phyloP scores from a whole-genome alignment of 2,329 filamentous ascomycete species.

The Atkinsonella texensis region DNA sequence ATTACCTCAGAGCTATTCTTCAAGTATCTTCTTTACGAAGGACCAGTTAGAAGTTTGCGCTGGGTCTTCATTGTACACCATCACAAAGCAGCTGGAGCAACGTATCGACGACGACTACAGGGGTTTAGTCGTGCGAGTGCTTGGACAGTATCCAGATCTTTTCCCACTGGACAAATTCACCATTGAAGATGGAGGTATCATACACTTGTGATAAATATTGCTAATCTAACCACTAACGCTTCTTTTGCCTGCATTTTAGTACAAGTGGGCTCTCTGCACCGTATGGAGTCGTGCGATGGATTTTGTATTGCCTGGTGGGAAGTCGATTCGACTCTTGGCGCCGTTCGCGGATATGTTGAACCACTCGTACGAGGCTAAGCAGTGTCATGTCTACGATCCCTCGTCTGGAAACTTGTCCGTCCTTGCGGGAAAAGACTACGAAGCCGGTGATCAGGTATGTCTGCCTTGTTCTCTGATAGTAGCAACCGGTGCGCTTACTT shows the following conservation, averaged over 20 bases:
- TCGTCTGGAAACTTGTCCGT: conserved; percentile 20
- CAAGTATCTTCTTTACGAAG: conserved; percentile 22
- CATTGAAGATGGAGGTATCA: conserved; percentile 19
- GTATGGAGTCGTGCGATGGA: conserved; percentile 21
- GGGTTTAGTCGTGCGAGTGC: conserved; percentile 14
- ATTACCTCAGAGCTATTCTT: conserved; percentile 20
- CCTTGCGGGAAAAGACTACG: conserved; percentile 15
- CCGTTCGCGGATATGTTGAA: conserved; percentile 26
- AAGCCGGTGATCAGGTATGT: conserved; percentile 23
- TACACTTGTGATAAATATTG: conserved; percentile 6
- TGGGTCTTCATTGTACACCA: conserved; percentile 20
- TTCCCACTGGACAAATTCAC: conserved; percentile 21
- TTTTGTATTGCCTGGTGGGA: conserved; percentile 13
- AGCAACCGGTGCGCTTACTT: neutral
- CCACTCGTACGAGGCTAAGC: conserved; percentile 20
- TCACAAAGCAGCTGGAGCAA: conserved; percentile 19
- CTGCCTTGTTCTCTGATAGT: neutral
- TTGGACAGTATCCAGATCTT: conserved; percentile 19
- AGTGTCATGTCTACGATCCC: conserved; percentile 23
- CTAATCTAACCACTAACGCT: conserved; percentile 1
- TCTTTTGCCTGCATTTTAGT: conserved; percentile 14
- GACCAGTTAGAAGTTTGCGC: conserved; percentile 21
- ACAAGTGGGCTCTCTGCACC: conserved; percentile 22
- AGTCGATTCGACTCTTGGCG: conserved; percentile 13
- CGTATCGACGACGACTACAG: conserved; percentile 19